Percentiles rank a stretch among this genome's conserved stretches.
phyloP scores from a whole-genome alignment of 768 basidiomycete species.

The Suillus fuscotomentosus region DNA sequence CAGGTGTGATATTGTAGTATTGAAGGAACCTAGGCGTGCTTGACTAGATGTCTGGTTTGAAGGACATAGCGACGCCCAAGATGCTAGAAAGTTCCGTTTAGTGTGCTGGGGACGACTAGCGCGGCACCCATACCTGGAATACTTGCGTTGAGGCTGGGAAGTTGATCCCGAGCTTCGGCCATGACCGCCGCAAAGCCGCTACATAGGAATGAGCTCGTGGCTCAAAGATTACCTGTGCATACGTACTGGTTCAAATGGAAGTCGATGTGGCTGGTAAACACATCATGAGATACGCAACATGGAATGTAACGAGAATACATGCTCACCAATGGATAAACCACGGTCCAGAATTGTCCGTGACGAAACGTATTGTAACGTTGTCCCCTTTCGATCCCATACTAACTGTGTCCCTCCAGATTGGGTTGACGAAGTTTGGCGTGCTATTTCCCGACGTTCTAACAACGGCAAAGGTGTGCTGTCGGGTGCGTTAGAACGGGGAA shows the following conservation, averaged over 20 bases:
- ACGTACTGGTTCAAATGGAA: slow-evolving; percentile 27
- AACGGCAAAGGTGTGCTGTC: slow-evolving; percentile 39
- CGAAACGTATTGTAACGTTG: slow-evolving; percentile 56
- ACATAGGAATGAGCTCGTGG: slow-evolving; percentile 6
- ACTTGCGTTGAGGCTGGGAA: neutral
- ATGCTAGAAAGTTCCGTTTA: slow-evolving; percentile 10
- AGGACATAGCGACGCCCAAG: slow-evolving; percentile 21
- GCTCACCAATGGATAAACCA: slow-evolving; percentile 49
- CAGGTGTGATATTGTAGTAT: neutral
- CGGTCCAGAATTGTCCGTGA: slow-evolving; percentile 65
- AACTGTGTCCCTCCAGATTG: slow-evolving; percentile 34
- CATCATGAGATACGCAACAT: neutral
- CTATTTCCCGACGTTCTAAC: slow-evolving; percentile 32
- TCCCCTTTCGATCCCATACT: slow-evolving; percentile 35
- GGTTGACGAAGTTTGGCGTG: slow-evolving; percentile 35
- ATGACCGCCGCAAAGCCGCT: slow-evolving; percentile 32
- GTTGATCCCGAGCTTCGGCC: slow-evolving; percentile 23
- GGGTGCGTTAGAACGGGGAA: neutral
- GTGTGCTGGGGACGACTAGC: neutral
- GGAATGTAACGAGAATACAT: neutral
- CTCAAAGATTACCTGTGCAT: neutral
- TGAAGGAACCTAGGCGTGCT: neutral
- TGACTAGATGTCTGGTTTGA: slow-evolving; percentile 1
- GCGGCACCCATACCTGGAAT: slow-evolving; percentile 18
- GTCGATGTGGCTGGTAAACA: slow-evolving; percentile 27